Percentiles rank a stretch among this genome's conserved stretches.
These are phyloP conservation scores for Pelargonium cotyledonis DNA, from an alignment of 441 rosid species.

Conservation along the genomic window DNA sequence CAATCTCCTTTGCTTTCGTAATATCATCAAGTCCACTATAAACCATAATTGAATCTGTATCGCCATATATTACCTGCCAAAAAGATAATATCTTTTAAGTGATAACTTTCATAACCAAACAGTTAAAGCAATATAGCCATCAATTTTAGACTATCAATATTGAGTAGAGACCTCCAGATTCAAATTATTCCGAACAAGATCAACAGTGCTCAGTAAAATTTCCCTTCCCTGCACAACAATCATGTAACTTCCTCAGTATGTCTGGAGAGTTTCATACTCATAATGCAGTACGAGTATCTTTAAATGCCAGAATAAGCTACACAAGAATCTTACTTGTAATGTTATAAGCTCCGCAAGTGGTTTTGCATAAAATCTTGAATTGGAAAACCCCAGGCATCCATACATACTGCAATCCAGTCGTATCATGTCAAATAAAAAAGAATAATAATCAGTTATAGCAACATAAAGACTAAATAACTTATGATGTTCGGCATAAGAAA, in stretches of 20 bases:
- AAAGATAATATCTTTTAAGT: slow-evolving; percentile 25
- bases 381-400: slow-evolving; percentile 97
- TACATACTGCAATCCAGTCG: slow-evolving; percentile 62
- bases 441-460: slow-evolving; percentile 14
- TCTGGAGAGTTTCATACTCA: too few relatives aligned
- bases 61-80: slow-evolving; percentile 89
- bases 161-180: slow-evolving; percentile 65
- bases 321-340: slow-evolving; percentile 50
- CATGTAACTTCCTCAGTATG: slow-evolving; percentile 18
- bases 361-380: slow-evolving; percentile 96
- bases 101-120: slow-evolving; percentile 15
- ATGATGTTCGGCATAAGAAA: slow-evolving; percentile 7
- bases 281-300: neutral
- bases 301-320: slow-evolving; percentile 14
- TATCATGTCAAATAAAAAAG: slow-evolving; percentile 10
- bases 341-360: slow-evolving; percentile 96
- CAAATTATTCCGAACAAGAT: slow-evolving; percentile 84
- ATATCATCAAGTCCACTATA: slow-evolving; percentile 84
- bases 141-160: slow-evolving; percentile 12
- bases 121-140: slow-evolving; percentile 17
- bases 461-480: slow-evolving; percentile 3
- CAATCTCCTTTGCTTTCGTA: slow-evolving; percentile 62
- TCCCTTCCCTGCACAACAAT: slow-evolving; percentile 74
- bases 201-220: slow-evolving; percentile 87
- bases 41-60: slow-evolving; percentile 98